Evolutionary conservation across 2,329 filamentous ascomycete species (phyloP).

Genomic region (Pseudogymnoascus sp.): DNA sequence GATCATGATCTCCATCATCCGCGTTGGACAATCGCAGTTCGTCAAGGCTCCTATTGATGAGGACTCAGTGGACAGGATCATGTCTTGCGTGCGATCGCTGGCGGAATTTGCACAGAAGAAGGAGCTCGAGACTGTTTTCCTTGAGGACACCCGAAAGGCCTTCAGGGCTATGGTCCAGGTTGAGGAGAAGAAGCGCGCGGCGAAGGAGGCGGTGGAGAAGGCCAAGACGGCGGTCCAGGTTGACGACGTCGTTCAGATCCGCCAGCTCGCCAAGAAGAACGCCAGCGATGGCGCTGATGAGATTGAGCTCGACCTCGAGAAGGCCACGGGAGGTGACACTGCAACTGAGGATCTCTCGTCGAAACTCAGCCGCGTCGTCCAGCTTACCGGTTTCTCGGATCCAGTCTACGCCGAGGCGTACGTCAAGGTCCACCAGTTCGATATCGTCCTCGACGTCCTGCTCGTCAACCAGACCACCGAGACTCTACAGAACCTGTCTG

Average conservation of each 20-base stretch:
- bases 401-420: slow-evolving; percentile 98
- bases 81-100: slow-evolving; percentile 90
- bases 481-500: slow-evolving; percentile 91
- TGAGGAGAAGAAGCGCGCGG: slow-evolving; percentile 96
- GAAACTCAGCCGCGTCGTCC: slow-evolving; percentile 92
- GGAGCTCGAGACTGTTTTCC: slow-evolving; percentile 83
- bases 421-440: slow-evolving; percentile 97
- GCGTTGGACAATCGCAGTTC: slow-evolving; percentile 97
- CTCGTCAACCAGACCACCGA: slow-evolving; percentile 96
- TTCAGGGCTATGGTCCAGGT: slow-evolving; percentile 96
- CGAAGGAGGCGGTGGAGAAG: slow-evolving; percentile 85
- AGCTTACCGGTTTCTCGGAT: slow-evolving; percentile 96
- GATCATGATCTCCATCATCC: slow-evolving; percentile 98
- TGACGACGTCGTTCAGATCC: slow-evolving; percentile 87
- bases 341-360: slow-evolving; percentile 80
- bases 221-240: slow-evolving; percentile 92
- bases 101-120: slow-evolving; percentile 86
- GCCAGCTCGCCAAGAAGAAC: slow-evolving; percentile 90
- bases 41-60: slow-evolving; percentile 97
- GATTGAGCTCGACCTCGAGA: slow-evolving; percentile 83
- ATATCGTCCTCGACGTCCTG: slow-evolving; percentile 93
- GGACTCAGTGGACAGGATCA: slow-evolving; percentile 95
- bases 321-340: slow-evolving; percentile 85
- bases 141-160: slow-evolving; percentile 89
- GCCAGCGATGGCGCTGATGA: slow-evolving; percentile 73